Percentiles rank a stretch among this genome's conserved stretches.
Conservation (phyloP, 805 yeast species). For the Kodamaea restingae region DNA sequence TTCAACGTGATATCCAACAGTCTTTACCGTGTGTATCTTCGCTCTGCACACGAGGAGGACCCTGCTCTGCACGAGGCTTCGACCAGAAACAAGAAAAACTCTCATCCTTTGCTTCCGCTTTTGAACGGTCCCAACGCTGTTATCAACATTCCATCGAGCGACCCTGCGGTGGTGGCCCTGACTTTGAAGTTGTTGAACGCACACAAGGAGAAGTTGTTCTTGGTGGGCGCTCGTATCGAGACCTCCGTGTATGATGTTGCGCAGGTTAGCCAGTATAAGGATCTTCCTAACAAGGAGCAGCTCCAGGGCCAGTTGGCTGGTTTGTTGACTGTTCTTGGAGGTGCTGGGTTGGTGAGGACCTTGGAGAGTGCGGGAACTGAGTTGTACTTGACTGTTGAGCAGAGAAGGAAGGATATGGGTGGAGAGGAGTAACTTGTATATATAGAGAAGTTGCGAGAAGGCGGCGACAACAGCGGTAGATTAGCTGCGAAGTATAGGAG, state of each 20-base stretch:
- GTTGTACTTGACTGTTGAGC: slow-evolving; percentile 71
- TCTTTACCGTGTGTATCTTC: slow-evolving; percentile 70
- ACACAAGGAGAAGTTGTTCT: slow-evolving; percentile 67
- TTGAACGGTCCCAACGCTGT: slow-evolving; percentile 85
- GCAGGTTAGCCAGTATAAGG: slow-evolving; percentile 61
- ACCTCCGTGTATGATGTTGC: slow-evolving; percentile 48
- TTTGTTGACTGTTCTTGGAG: slow-evolving; percentile 76
- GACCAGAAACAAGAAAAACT: slow-evolving; percentile 36
- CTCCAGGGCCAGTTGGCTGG: slow-evolving; percentile 83
- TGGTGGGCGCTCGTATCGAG: slow-evolving; percentile 85
- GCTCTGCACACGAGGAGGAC: slow-evolving; percentile 63
- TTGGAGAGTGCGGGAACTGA: slow-evolving; percentile 64
- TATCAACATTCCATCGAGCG: slow-evolving; percentile 60
- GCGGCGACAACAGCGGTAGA: neutral
- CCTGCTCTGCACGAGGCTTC: slow-evolving; percentile 64
- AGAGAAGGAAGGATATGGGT: slow-evolving; percentile 47
- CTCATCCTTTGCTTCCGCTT: slow-evolving; percentile 68
- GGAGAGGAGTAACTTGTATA: slow-evolving; percentile 4
- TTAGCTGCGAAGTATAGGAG: too few relatives aligned
- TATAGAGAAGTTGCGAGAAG: too few relatives aligned
- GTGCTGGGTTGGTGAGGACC: slow-evolving; percentile 83
- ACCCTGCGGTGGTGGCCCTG: slow-evolving; percentile 63
- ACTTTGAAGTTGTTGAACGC: slow-evolving; percentile 58
- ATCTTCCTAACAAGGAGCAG: slow-evolving; percentile 65
- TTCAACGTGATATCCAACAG: slow-evolving; percentile 65